Conservation (phyloP, 768 basidiomycete species). For the Cubamyces lactineus region DNA sequence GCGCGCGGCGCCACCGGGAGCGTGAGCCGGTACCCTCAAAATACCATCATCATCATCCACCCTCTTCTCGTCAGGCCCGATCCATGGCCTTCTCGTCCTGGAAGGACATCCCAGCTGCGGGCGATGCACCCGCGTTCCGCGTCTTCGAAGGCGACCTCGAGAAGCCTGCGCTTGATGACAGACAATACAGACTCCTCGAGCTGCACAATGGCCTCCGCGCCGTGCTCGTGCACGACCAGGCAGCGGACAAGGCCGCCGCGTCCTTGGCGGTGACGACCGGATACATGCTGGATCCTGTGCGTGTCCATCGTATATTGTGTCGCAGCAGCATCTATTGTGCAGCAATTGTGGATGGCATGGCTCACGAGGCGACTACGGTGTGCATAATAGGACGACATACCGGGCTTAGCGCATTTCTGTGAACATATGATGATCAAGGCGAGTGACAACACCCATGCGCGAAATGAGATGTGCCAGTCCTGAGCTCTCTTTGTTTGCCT, state of each 20-base stretch:
- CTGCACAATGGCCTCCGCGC: slow-evolving; percentile 54
- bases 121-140: slow-evolving; percentile 22
- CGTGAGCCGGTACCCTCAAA: slow-evolving; percentile 19
- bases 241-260: slow-evolving; percentile 56
- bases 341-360: neutral
- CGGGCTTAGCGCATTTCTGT: slow-evolving; percentile 49
- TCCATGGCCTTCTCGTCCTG: slow-evolving; percentile 15
- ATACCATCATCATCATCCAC: slow-evolving; percentile 1
- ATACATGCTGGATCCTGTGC: slow-evolving; percentile 52
- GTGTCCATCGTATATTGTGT: neutral
- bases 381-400: slow-evolving; percentile 37
- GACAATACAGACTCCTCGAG: slow-evolving; percentile 46
- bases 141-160: slow-evolving; percentile 37
- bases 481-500: neutral
- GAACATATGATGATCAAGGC: slow-evolving; percentile 54
- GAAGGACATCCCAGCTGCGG: slow-evolving; percentile 14
- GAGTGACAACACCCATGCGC: slow-evolving; percentile 19
- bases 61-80: slow-evolving; percentile 1
- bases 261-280: slow-evolving; percentile 54
- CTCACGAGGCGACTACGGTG: too few relatives aligned
- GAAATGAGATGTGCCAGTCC: neutral
- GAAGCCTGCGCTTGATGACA: slow-evolving; percentile 41
- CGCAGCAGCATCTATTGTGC: neutral
- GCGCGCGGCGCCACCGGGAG: slow-evolving; percentile 17
- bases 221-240: slow-evolving; percentile 50